Evolutionary conservation across 108 stramenopile genomes (phyloP).

Genomic region (Cyclotella distinguenda): DNA sequence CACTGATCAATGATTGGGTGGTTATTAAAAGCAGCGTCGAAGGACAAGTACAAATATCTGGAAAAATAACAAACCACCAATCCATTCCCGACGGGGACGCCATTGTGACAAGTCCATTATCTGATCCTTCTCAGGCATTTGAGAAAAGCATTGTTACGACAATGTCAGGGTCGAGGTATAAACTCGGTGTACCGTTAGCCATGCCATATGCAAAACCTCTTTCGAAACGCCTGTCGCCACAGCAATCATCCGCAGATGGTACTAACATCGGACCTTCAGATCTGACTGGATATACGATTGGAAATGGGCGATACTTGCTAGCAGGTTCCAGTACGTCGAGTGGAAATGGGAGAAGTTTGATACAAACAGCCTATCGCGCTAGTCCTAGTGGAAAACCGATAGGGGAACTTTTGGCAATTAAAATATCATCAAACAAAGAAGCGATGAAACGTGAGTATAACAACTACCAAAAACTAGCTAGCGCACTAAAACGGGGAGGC

Average conservation of each 20-base stretch:
- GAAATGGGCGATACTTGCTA: constrained; percentile 49
- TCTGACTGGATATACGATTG: constrained; percentile 57
- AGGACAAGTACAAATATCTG: constrained; percentile 60
- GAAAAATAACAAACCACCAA: constrained; percentile 69
- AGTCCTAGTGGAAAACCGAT: constrained; percentile 53
- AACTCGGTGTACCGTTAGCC: constrained; percentile 48
- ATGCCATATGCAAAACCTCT: constrained; percentile 20
- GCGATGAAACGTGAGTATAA: constrained; percentile 73
- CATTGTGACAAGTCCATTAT: constrained; percentile 72
- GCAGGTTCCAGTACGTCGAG: constrained; percentile 36
- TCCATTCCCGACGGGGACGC: constrained; percentile 75
- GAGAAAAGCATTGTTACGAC: constrained; percentile 61
- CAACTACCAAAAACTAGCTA: constrained; percentile 70
- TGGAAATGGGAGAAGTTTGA: constrained; percentile 41
- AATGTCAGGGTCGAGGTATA: constrained; percentile 72
- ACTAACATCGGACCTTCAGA: constrained; percentile 30
- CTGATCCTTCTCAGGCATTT: constrained; percentile 43
- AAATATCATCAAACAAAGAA: constrained; percentile 51
- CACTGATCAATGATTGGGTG: constrained; percentile 74
- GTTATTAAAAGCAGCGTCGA: constrained; percentile 43
- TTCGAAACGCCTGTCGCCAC: background rate
- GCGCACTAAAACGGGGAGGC: constrained; percentile 47
- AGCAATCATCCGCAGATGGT: constrained; percentile 7
- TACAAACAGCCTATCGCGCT: constrained; percentile 49
- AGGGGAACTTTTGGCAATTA: constrained; percentile 62